A percentile compares a stretch with the other conserved stretches of the same genome.
phyloP scores from a whole-genome alignment of 495 filamentous ascomycete genomes.

The Talaromyces wortmannii region DNA sequence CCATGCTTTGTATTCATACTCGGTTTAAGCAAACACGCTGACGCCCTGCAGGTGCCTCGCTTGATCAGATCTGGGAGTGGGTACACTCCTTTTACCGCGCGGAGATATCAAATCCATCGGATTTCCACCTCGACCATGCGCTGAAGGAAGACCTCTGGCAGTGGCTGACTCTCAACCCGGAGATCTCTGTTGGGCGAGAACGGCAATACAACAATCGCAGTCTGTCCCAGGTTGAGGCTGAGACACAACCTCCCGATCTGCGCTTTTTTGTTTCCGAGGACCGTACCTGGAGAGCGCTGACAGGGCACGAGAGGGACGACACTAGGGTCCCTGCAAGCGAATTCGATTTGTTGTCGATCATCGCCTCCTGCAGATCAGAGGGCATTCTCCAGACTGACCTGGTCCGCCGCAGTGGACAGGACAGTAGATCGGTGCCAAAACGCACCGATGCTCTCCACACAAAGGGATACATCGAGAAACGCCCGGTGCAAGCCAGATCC shows the following conservation, averaged over 20 bases:
- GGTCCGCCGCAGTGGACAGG: constrained; percentile 69
- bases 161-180: constrained; percentile 46
- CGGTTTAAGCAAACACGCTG: background rate
- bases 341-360: constrained; percentile 71
- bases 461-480: constrained; percentile 84
- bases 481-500: constrained; percentile 54
- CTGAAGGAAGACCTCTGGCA: constrained; percentile 50
- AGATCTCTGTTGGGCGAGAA: constrained; percentile 41
- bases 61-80: background rate
- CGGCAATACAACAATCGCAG: constrained; percentile 34
- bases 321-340: constrained; percentile 58
- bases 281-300: constrained; percentile 68
- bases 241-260: constrained; percentile 9
- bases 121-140: constrained; percentile 34
- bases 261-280: constrained; percentile 54
- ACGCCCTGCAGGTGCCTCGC: background rate
- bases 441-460: constrained; percentile 67
- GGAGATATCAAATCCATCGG: background rate
- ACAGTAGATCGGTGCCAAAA: constrained; percentile 80
- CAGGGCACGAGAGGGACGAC: constrained; percentile 73
- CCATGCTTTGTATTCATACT: constrained; percentile 7
- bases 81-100: background rate
- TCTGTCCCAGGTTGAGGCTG: constrained; percentile 36
- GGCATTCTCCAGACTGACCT: constrained; percentile 79
- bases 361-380: constrained; percentile 60